Conservation (phyloP, 2,329 filamentous ascomycete species). For the Fusarium newnesense region DNA sequence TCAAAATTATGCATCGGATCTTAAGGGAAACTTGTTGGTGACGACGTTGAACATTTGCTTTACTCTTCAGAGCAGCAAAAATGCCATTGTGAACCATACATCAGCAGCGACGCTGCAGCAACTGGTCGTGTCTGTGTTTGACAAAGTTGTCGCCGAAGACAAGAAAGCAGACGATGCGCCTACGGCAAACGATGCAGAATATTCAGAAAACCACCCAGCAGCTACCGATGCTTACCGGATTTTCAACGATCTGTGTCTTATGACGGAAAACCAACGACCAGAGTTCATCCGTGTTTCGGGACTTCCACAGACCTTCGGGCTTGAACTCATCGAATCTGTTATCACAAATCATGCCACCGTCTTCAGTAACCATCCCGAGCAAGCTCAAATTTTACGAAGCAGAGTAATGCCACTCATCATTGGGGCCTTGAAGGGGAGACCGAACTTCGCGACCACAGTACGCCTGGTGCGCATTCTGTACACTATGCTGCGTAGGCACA, state of each 20-base stretch:
- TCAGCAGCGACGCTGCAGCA: conserved; percentile 97
- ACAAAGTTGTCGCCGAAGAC: conserved; percentile 87
- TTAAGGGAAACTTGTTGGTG: conserved; percentile 83
- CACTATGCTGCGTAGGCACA: conserved; percentile 80
- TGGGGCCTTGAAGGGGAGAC: conserved; percentile 78
- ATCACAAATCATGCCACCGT: conserved; percentile 85
- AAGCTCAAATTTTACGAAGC: conserved; percentile 79
- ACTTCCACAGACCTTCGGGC: conserved; percentile 82
- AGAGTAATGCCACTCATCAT: conserved; percentile 87
- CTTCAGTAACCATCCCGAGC: conserved; percentile 81
- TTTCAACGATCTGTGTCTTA: conserved; percentile 88
- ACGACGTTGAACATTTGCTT: conserved; percentile 91
- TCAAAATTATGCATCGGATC: conserved; percentile 86
- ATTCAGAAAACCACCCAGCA: conserved; percentile 75
- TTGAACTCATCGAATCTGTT: conserved; percentile 93
- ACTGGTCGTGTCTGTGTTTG: conserved; percentile 90
- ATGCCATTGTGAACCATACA: conserved; percentile 92
- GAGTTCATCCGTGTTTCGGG: conserved; percentile 83
- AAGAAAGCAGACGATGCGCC: conserved; percentile 63
- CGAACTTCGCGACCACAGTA: conserved; percentile 84
- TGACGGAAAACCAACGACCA: conserved; percentile 85
- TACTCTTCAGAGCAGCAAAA: conserved; percentile 89
- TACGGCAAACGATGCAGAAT: conserved; percentile 69
- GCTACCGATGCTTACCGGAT: conserved; percentile 88
- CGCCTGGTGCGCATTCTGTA: conserved; percentile 85